These are phyloP conservation scores for Apiospora malaysiana DNA, from an alignment of 2,329 filamentous ascomycete species.

Conservation along the genomic window DNA sequence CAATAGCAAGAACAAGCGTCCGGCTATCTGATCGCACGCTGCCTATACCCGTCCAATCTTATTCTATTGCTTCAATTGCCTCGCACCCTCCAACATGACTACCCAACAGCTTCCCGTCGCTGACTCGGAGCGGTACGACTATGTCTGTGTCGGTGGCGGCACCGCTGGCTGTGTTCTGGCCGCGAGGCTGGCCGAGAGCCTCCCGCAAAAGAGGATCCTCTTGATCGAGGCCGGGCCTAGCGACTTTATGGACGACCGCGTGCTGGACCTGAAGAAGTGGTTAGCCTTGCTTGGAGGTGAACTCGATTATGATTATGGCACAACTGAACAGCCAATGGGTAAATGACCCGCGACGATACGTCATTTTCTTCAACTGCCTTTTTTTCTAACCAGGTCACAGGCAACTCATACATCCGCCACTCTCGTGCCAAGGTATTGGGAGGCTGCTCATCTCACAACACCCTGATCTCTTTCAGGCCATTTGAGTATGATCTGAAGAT, in stretches of 20 bases:
- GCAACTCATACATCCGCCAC: slow-evolving; percentile 91
- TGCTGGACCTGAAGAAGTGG: slow-evolving; percentile 88
- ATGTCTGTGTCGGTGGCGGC: slow-evolving; percentile 84
- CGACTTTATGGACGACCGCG: slow-evolving; percentile 86
- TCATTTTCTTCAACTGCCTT: too few relatives aligned
- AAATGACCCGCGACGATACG: slow-evolving; percentile 33
- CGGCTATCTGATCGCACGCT: neutral
- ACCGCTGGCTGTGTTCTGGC: slow-evolving; percentile 88
- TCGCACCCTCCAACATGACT: slow-evolving; percentile 47
- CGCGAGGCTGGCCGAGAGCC: slow-evolving; percentile 78
- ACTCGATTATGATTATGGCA: slow-evolving; percentile 90
- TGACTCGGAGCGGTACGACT: slow-evolving; percentile 76
- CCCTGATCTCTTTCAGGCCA: slow-evolving; percentile 88
- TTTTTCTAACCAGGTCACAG: slow-evolving; percentile 47
- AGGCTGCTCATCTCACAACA: slow-evolving; percentile 93
- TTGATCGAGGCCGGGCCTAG: slow-evolving; percentile 89
- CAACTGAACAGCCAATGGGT: slow-evolving; percentile 85
- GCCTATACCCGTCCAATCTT: neutral
- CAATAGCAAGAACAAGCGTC: neutral
- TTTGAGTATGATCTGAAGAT: slow-evolving; percentile 87
- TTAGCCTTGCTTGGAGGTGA: slow-evolving; percentile 82
- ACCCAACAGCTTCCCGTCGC: slow-evolving; percentile 70
- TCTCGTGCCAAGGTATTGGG: slow-evolving; percentile 91
- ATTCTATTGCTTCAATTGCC: slow-evolving; percentile 6
- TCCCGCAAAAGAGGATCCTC: slow-evolving; percentile 81